Conservation (phyloP, 164 flowering plant genomes). For the Kingdonia uniflora region DNA sequence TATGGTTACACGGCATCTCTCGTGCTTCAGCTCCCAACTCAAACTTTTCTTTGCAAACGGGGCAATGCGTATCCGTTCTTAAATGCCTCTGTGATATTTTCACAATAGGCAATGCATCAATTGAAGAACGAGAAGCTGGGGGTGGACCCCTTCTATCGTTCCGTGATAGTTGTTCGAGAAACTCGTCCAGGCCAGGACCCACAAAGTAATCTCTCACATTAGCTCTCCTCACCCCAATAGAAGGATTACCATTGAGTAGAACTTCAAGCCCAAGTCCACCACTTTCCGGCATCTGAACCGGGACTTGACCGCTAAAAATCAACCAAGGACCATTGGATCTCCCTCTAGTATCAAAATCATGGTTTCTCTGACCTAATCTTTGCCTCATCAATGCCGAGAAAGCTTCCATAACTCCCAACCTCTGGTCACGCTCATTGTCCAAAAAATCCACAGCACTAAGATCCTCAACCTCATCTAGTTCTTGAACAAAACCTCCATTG, state of each 20-base stretch:
- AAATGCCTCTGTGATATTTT: slow-evolving; percentile 62
- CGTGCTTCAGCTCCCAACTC: slow-evolving; percentile 64
- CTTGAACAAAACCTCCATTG: slow-evolving; percentile 62
- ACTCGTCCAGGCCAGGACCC: slow-evolving; percentile 79
- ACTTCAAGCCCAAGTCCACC: slow-evolving; percentile 41
- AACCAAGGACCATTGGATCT: slow-evolving; percentile 55
- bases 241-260: slow-evolving; percentile 35
- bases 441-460: slow-evolving; percentile 33
- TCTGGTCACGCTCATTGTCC: slow-evolving; percentile 35
- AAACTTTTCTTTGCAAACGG: slow-evolving; percentile 76
- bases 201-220: slow-evolving; percentile 63
- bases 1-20: slow-evolving; percentile 75
- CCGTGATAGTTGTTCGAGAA: slow-evolving; percentile 53
- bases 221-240: slow-evolving; percentile 26
- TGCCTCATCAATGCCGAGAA: slow-evolving; percentile 69
- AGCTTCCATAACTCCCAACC: slow-evolving; percentile 56
- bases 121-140: slow-evolving; percentile 68
- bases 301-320: slow-evolving; percentile 70
- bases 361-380: slow-evolving; percentile 32
- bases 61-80: slow-evolving; percentile 64
- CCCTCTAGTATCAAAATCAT: slow-evolving; percentile 32
- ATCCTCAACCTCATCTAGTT: slow-evolving; percentile 42
- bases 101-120: slow-evolving; percentile 65
- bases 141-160: slow-evolving; percentile 58
- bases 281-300: slow-evolving; percentile 39